A percentile compares a stretch with the other conserved stretches of the same genome.
phyloP scores from a whole-genome alignment of 495 filamentous ascomycete genomes.

The Letharia columbiana region DNA sequence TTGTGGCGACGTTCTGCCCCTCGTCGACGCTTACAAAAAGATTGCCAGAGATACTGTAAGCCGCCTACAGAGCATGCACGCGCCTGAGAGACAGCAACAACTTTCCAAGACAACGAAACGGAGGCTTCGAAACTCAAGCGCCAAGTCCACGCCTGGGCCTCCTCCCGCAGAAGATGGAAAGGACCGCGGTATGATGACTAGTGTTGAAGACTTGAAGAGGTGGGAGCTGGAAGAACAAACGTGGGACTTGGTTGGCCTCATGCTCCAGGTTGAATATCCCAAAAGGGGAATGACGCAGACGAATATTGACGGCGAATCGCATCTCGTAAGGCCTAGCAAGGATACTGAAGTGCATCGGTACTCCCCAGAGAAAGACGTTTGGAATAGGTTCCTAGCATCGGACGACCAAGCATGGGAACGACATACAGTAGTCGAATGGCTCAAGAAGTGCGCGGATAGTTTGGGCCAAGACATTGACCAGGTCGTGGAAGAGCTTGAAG shows the following conservation, averaged over 20 bases:
- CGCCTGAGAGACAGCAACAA: constrained; percentile 28
- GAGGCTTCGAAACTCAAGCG: constrained; percentile 18
- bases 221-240: constrained; percentile 72
- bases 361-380: constrained; percentile 53
- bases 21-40: constrained; percentile 31
- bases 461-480: constrained; percentile 61
- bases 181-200: constrained; percentile 15
- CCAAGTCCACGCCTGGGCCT: constrained; percentile 11
- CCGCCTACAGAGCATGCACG: constrained; percentile 31
- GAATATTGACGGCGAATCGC: constrained; percentile 30
- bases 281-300: constrained; percentile 30
- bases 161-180: constrained; percentile 1
- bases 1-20: constrained; percentile 24
- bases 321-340: constrained; percentile 32
- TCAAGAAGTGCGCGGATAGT: constrained; percentile 60
- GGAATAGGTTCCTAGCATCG: constrained; percentile 54
- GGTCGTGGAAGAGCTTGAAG: constrained; percentile 60
- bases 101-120: constrained; percentile 23
- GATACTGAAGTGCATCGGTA: constrained; percentile 42
- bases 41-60: constrained; percentile 27
- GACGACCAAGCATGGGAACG: constrained; percentile 65
- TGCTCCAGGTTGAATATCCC: constrained; percentile 47
- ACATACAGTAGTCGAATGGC: constrained; percentile 69
- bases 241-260: constrained; percentile 71
- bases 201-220: constrained; percentile 47